A percentile compares a stretch with the other conserved stretches of the same genome.
Conservation (phyloP, 192 early-diverging fungal genomes). For the Dissophora ornata region DNA sequence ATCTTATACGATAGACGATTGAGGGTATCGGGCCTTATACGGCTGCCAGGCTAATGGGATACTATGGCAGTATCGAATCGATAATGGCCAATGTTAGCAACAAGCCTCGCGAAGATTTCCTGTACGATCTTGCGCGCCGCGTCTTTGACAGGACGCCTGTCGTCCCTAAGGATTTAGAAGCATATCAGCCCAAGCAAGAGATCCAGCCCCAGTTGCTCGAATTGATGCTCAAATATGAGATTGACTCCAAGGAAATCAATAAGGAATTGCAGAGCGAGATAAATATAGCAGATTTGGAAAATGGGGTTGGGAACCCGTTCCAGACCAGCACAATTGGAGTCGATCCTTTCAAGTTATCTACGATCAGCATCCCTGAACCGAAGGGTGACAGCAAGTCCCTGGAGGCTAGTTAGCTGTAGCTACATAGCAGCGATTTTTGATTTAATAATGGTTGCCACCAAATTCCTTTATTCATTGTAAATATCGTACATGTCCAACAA, state of each 20-base stretch:
- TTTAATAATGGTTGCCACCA: no score
- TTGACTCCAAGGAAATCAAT: conserved; percentile 13
- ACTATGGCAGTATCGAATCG: conserved; percentile 72
- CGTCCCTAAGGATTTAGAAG: background rate
- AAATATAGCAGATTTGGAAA: background rate
- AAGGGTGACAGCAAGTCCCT: background rate
- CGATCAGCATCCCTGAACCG: background rate
- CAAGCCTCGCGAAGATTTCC: conserved; percentile 19
- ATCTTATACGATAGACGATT: conserved; percentile 50
- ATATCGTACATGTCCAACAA: conserved; percentile 49
- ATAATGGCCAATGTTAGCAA: conserved; percentile 50
- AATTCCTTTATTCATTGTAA: conserved; percentile 43
- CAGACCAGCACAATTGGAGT: background rate
- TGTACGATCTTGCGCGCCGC: conserved; percentile 39
- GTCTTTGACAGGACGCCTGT: conserved; percentile 34
- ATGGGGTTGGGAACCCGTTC: background rate
- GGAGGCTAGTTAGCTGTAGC: no score
- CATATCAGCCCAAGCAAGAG: conserved; percentile 9
- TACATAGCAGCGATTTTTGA: no score
- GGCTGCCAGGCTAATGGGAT: conserved; percentile 66
- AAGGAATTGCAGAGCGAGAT: conserved; percentile 10
- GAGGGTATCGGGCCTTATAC: conserved; percentile 72
- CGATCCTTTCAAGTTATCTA: conserved; percentile 20
- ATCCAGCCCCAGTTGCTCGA: conserved; percentile 11
- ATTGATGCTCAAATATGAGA: conserved; percentile 23